Percentiles rank a stretch among this genome's conserved stretches.
These are phyloP conservation scores for Kuraishia floccosa DNA, from an alignment of 805 yeast genomes.

Conservation along the genomic window DNA sequence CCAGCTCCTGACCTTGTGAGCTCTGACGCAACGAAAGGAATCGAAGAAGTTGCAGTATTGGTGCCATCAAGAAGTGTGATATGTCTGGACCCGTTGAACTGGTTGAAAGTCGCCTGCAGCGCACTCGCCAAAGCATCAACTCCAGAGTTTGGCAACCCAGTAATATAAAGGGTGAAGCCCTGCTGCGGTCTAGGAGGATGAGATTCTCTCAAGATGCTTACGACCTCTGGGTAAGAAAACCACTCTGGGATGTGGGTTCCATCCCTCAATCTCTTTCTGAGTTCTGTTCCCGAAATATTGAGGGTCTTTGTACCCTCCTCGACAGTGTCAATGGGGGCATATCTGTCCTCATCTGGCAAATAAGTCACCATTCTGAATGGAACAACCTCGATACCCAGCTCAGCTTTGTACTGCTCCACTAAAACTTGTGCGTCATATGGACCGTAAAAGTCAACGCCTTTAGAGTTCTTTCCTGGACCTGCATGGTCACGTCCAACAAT, in stretches of 20 bases:
- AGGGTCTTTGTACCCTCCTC: conserved; percentile 71
- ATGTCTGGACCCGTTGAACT: conserved; percentile 77
- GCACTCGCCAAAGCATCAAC: conserved; percentile 67
- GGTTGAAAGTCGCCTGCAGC: conserved; percentile 81
- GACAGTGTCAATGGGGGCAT: conserved; percentile 90
- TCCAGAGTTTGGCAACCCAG: conserved; percentile 49
- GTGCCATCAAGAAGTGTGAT: conserved; percentile 40
- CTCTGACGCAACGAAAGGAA: conserved; percentile 61
- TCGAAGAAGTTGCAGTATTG: conserved; percentile 21
- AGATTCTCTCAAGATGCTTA: conserved; percentile 76
- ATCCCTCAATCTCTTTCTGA: conserved; percentile 75
- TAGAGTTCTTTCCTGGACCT: conserved; percentile 83
- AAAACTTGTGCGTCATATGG: conserved; percentile 94
- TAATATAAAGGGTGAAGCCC: conserved; percentile 73
- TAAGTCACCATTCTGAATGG: conserved; percentile 97
- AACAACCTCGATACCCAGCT: conserved; percentile 80
- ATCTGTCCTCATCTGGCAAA: conserved; percentile 89
- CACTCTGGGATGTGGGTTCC: conserved; percentile 90
- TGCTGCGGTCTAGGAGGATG: conserved; percentile 88
- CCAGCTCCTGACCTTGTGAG: conserved; percentile 87
- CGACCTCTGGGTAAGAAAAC: conserved; percentile 97
- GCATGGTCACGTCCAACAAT: conserved; percentile 98
- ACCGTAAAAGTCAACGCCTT: conserved; percentile 91
- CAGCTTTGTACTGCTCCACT: conserved; percentile 64
- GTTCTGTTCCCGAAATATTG: conserved; percentile 90